Evolutionary conservation across 1,139 yeast genomes (phyloP), one percentile per base, ranked within the genome.

Genomic region (Kluyveromyces sp.): DNA sequence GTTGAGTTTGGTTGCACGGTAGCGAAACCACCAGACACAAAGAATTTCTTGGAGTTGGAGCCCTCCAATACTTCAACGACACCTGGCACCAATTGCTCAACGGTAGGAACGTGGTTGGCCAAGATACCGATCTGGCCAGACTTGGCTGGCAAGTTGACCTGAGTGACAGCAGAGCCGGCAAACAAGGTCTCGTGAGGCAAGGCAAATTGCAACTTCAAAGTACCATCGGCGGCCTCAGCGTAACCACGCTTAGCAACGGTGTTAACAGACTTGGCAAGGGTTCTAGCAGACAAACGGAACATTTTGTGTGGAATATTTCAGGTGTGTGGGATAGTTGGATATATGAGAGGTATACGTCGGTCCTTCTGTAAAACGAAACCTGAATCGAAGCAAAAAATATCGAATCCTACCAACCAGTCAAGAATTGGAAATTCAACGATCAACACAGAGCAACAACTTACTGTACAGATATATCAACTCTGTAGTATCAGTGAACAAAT

Each of bases 21-120:
- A 52, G 96, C 98, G 61, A 92, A 84, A 53, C 99, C 99, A 54
- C 98, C 98, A 52, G 95, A 80, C 56, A 92, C 92, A 51, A 77
- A 78, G 70, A 75, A 92, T 70, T 83, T 87, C 74, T 86, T 87
- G 64, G 79, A 77, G 52, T 80, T 69, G 60, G 78, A 73, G 55
- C 92, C 94, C 67, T 86, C 88, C 57, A 87, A 81, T 64, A 92
- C 80, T 70, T 89, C 96, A 59, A 92, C 84, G 52, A 94, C 77
- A 68, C 99, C 99, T 59, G 98, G 96, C 66, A 83, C 80, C 67
- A 92, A 80, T 76, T 94, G 96, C 73, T 94, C 97, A 55, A 92
- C 89, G 63, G 86, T 82, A 62, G 99, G 98, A 64, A 92, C 95
- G 78, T 92, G 99, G 74, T 87, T 83, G 61, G 98, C 96, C 65